phyloP scores from a whole-genome alignment of 495 filamentous ascomycete species.

The Talaromyces borbonicus region DNA sequence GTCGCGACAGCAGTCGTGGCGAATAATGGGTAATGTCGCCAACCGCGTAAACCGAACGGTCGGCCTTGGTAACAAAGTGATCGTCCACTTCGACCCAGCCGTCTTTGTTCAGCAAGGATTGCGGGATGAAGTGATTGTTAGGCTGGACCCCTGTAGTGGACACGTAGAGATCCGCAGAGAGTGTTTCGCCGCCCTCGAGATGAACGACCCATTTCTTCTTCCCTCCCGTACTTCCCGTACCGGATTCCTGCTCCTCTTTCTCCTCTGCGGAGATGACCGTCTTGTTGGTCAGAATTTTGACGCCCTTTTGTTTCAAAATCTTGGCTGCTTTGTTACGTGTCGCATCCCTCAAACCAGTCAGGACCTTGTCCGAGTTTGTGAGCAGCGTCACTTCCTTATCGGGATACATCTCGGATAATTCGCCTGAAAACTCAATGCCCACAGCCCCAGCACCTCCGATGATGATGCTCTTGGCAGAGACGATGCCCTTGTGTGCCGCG shows the following conservation, averaged over 20 bases:
- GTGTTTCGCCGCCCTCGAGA: conserved; percentile 29
- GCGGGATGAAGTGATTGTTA: conserved; percentile 51
- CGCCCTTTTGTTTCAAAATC: conserved; percentile 15
- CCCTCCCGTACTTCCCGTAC: too few species aligned
- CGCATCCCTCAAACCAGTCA: conserved; percentile 20
- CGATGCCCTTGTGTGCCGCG: conserved; percentile 35
- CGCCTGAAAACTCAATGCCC: conserved; percentile 54
- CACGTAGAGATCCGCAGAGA: conserved; percentile 50
- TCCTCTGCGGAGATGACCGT: conserved; percentile 13
- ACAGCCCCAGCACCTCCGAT: conserved; percentile 59
- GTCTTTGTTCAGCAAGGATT: conserved; percentile 33
- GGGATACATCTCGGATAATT: conserved; percentile 38
- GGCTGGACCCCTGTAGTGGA: conserved; percentile 50
- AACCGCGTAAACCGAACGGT: conserved; percentile 21
- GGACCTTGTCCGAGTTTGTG: conserved; percentile 22
- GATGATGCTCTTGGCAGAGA: conserved; percentile 47
- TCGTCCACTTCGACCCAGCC: conserved; percentile 49
- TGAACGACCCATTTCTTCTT: conserved; percentile 22
- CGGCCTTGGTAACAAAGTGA: conserved; percentile 36
- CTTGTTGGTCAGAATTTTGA: conserved; percentile 13
- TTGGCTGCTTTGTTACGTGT: conserved; percentile 19
- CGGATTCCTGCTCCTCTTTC: not conserved
- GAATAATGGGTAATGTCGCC: conserved; percentile 32
- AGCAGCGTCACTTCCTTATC: conserved; percentile 39
- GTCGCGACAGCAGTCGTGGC: conserved; percentile 21